A percentile compares a stretch with the other conserved stretches of the same genome.
These are phyloP conservation scores for Colletotrichum australisinense DNA, from an alignment of 2,329 filamentous ascomycete species.

Conservation along the genomic window DNA sequence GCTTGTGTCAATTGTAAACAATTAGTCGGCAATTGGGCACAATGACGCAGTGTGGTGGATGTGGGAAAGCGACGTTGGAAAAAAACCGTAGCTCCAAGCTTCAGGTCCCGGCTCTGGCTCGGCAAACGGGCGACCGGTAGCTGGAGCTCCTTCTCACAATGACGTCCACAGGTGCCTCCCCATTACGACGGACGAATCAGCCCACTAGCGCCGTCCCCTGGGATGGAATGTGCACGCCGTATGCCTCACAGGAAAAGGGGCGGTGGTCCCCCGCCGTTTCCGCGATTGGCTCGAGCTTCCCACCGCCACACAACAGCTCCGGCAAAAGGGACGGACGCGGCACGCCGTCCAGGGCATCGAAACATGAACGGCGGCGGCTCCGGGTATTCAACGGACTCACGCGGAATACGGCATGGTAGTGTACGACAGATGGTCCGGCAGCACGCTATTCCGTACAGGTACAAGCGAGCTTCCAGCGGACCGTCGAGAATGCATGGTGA, in stretches of 20 bases:
- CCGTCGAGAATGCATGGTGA: background rate
- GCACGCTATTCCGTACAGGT: background rate
- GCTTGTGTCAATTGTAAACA: background rate
- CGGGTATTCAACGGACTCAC: background rate
- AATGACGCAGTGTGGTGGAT: background rate
- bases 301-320: background rate
- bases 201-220: slow-evolving; percentile 3
- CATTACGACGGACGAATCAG: slow-evolving; percentile 10
- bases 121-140: slow-evolving; percentile 29
- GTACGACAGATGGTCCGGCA: background rate
- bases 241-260: background rate
- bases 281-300: slow-evolving; percentile 32
- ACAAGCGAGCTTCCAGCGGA: background rate
- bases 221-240: too few species aligned
- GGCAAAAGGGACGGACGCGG: background rate
- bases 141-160: slow-evolving; percentile 21
- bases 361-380: background rate
- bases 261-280: slow-evolving; percentile 16
- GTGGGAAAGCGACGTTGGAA: background rate
- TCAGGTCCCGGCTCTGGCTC: slow-evolving; percentile 29
- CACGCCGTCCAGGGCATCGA: background rate
- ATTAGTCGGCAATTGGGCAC: background rate
- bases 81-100: background rate
- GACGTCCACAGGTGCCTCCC: slow-evolving; percentile 15
- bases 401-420: background rate